phyloP scores from a whole-genome alignment of 495 filamentous ascomycete genomes.

The Penicillium waksmanii region DNA sequence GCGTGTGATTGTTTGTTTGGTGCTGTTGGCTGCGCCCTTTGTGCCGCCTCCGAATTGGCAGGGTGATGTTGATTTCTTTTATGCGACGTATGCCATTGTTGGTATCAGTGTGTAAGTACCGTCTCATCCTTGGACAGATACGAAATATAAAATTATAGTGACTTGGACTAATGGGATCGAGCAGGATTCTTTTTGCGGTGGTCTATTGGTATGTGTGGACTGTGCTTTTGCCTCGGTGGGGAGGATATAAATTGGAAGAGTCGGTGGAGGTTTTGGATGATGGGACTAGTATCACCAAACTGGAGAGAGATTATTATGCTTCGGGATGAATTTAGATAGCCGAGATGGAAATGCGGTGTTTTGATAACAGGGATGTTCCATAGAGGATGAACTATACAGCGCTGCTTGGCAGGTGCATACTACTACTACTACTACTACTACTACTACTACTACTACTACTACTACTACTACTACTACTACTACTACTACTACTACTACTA shows the following conservation, averaged over 20 bases:
- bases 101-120: conserved; percentile 67
- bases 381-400: too few relatives aligned
- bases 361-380: not conserved
- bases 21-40: conserved; percentile 40
- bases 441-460: too few relatives aligned
- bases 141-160: too few relatives aligned
- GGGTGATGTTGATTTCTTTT: conserved; percentile 62
- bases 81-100: conserved; percentile 75
- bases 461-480: too few relatives aligned
- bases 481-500: too few relatives aligned
- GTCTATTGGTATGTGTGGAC: conserved; percentile 77
- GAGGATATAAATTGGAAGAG: conserved; percentile 62
- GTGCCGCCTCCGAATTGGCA: conserved; percentile 52
- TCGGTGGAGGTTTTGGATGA: conserved; percentile 59
- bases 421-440: too few relatives aligned
- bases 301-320: conserved; percentile 40
- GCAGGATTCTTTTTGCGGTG: conserved; percentile 61
- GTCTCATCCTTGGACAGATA: too few relatives aligned
- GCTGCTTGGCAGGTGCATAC: too few relatives aligned
- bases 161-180: conserved; percentile 8
- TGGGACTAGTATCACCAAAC: conserved; percentile 61
- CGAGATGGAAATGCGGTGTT: too few relatives aligned
- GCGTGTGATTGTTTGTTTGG: conserved; percentile 37
- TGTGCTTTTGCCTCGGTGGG: conserved; percentile 60
- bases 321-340: not conserved